Evolutionary conservation across 2,329 filamentous ascomycete species (phyloP).

Genomic region (Fusarium armeniacum): DNA sequence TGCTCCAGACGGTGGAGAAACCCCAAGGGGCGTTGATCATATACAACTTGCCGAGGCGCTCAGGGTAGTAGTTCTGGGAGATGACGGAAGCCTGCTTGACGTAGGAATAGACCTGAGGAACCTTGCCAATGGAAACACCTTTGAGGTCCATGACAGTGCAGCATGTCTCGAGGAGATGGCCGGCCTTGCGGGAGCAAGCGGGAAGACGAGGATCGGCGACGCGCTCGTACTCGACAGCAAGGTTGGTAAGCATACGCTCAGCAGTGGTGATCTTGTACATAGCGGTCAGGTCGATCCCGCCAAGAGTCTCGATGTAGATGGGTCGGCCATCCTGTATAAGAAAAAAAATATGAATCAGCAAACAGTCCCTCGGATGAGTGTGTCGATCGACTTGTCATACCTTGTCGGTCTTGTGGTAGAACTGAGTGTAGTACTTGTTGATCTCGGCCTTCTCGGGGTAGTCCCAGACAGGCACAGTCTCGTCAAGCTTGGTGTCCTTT

Average conservation of each 20-base stretch:
- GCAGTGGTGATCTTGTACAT: slow-evolving; percentile 94
- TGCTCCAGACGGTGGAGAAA: slow-evolving; percentile 85
- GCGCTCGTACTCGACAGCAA: slow-evolving; percentile 98
- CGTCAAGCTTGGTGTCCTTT: slow-evolving; percentile 85
- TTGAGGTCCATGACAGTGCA: slow-evolving; percentile 99
- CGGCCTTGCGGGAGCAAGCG: slow-evolving; percentile 92
- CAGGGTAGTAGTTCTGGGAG: slow-evolving; percentile 99
- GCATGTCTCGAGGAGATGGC: slow-evolving; percentile 93
- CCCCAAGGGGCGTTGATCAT: slow-evolving; percentile 98
- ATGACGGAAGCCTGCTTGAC: slow-evolving; percentile 86
- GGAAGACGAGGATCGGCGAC: slow-evolving; percentile 92
- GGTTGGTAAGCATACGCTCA: slow-evolving; percentile 96
- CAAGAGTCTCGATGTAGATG: slow-evolving; percentile 96
- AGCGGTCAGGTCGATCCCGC: slow-evolving; percentile 88
- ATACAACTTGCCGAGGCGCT: slow-evolving; percentile 95
- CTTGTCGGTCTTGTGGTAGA: slow-evolving; percentile 98
- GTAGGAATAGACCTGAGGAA: slow-evolving; percentile 88
- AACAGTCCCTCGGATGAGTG: slow-evolving; percentile 18
- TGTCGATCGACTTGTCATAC: slow-evolving; percentile 55
- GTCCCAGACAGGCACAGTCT: slow-evolving; percentile 83
- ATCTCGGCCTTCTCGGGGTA: slow-evolving; percentile 88
- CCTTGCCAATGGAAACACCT: slow-evolving; percentile 87
- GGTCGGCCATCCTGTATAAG: slow-evolving; percentile 85
- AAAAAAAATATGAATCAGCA: slow-evolving; percentile 35
- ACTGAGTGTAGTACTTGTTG: slow-evolving; percentile 95